A percentile compares a stretch with the other conserved stretches of the same genome.
phyloP scores from a whole-genome alignment of 805 yeast species.

The Metschnikowia koreensis region DNA sequence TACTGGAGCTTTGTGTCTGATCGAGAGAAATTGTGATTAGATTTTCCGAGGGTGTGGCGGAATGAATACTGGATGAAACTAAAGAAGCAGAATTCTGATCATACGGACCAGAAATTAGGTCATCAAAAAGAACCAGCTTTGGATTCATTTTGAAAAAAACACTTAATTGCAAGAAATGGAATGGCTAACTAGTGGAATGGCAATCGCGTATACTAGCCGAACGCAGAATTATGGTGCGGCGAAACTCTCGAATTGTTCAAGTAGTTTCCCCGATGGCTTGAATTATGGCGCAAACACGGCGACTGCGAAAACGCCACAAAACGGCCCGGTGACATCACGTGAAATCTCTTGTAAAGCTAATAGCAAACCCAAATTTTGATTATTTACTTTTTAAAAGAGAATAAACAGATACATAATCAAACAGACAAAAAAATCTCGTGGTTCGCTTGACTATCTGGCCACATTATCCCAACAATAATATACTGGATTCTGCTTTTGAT shows the following conservation, averaged over 20 bases:
- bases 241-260: neutral
- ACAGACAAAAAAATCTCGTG: too few relatives aligned
- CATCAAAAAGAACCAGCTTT: conserved; percentile 11
- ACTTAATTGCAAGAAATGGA: neutral
- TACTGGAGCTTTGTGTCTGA: conserved; percentile 1
- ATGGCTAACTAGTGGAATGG: neutral
- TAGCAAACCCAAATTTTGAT: too few relatives aligned
- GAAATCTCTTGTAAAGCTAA: neutral
- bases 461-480: too few relatives aligned
- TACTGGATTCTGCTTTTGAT: too few relatives aligned
- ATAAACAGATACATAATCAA: too few relatives aligned
- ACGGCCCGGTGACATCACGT: neutral
- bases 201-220: neutral
- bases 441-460: too few relatives aligned
- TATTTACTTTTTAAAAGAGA: too few relatives aligned
- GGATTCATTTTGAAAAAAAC: conserved; percentile 1
- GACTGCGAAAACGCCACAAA: neutral
- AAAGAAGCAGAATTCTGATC: neutral
- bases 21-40: neutral
- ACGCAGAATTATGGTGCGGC: neutral
- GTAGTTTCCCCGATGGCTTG: neutral
- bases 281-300: neutral
- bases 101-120: neutral
- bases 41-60: neutral
- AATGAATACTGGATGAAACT: neutral